Evolutionary conservation across 805 yeast species (phyloP), one percentile per base, ranked within the genome.

Genomic region (Candida railenensis): DNA sequence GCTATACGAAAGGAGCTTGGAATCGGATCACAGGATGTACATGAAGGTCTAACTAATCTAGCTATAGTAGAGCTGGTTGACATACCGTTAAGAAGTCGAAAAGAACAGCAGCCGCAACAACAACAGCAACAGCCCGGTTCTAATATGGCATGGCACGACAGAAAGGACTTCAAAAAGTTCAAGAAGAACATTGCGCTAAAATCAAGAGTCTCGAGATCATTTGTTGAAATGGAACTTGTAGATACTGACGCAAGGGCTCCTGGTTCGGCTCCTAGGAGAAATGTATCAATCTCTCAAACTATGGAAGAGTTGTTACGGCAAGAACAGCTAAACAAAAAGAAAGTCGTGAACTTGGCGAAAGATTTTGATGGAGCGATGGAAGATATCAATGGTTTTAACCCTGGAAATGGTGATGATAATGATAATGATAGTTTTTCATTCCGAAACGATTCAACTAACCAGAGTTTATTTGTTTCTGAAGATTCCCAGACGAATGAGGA

Each of bases 141-240:
- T 11, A 15, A 5, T 9, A 5, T 25, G 30, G 28, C 22, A 16
- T 28, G 41, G 36, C 22, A 39, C 15, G 59, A 54, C 9, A 48
- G 63, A 16, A 61, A 58, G 44, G 67, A 68, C 45, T 66, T 66
- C 53, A 68, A 68, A 48, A 59, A 46, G 9, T 68, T 68, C 49
- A 53, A 48, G 25, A 68, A 67, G 48, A 51, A 53, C 37, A 45
- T 47, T 12, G 51, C 53, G 3, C 19, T 54, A 8, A 53, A 53
- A 40, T 46, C 62, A 2, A 55, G 49, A 15, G 53, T 58, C 3
- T 49, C 60, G 0, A 44, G 66, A 34, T 43, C 61, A 1, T 62
- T 49, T 48, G 53, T 66, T 4, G 54, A 50, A 5, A 40, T 65
- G 42, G 51, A 48, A 25, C 19, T 34, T 11, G 38, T 45, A 3